phyloP scores from a whole-genome alignment of 306 rosid genomes.

The Gastrolobium bilobum region DNA sequence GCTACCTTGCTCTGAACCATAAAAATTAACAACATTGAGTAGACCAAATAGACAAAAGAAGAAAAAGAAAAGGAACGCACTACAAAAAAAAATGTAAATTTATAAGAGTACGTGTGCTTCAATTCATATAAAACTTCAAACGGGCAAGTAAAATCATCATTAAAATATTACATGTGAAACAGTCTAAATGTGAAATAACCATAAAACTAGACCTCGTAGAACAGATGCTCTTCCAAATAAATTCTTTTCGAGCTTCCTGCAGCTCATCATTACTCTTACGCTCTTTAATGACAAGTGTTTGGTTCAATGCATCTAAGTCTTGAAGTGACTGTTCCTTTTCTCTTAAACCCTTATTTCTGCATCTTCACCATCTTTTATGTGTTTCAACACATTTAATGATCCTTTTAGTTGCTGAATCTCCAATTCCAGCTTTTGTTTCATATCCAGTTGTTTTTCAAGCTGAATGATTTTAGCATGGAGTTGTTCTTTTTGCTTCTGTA shows the following conservation, averaged over 20 bases:
- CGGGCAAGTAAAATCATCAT: constrained; percentile 23
- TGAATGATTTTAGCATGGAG: constrained; percentile 83
- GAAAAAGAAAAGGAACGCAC: neutral
- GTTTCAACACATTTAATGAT: constrained; percentile 79
- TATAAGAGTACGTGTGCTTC: neutral
- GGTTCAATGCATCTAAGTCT: constrained; percentile 72
- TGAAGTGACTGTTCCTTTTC: constrained; percentile 81
- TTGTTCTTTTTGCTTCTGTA: constrained; percentile 88
- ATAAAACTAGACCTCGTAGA: constrained; percentile 35
- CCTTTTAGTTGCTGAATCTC: constrained; percentile 92
- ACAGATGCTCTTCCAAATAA: constrained; percentile 44
- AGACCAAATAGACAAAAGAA: neutral
- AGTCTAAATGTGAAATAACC: constrained; percentile 17
- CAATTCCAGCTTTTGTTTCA: constrained; percentile 88
- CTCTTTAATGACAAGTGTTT: constrained; percentile 74
- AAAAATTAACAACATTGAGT: constrained; percentile 14
- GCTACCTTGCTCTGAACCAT: constrained; percentile 18
- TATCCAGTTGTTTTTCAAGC: constrained; percentile 82
- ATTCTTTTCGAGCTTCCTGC: constrained; percentile 90
- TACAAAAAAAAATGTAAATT: neutral
- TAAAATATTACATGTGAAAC: neutral
- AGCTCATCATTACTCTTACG: constrained; percentile 91
- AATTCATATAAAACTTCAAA: neutral
- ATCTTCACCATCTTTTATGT: constrained; percentile 92
- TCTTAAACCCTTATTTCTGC: constrained; percentile 74